Base-by-base conservation (phyloP, 352 stramenopile genomes). In the Elongisporangium senticosum region DNA sequence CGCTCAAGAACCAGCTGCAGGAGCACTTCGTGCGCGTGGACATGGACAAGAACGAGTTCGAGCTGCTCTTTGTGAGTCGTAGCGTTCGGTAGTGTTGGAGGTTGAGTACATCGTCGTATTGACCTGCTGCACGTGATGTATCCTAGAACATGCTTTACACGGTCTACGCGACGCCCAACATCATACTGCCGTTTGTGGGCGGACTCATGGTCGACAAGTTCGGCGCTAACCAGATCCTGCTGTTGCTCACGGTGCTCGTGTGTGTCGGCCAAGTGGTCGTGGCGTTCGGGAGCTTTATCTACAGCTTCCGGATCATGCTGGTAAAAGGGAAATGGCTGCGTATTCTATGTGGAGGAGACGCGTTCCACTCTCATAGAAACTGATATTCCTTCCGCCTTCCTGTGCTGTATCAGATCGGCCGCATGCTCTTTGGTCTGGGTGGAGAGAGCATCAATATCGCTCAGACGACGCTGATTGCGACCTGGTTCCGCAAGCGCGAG, bases 401-500 rank as follows among this genome's bases (percentile, higher is more conserved):
- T 15, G 69, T 81, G n/a, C n/a, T n/a, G n/a, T n/a, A n/a, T n/a
- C 69, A 95, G 56, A 21, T 91, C 11, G 89, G 89, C 7, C 65
- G 89, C 14, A 67, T 90, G 43, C 53, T 97, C 26, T 97, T 91
- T 67, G 89, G 89, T 2, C 67, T 96, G 37, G 89, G 87, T 8
- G 88, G 83, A 8, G 89, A 97, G 58, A 91, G 69, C 19, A 59
- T 96, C 0, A 79, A 64, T 33, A 87, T 97, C 4, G 83, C 80
- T 3, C 71, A 81, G 26, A 86, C 68, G 22, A 87, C 86, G 6
- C 75, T 96, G 33, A 62, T 95, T 13, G 73, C 80, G 0, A 73
- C 79, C 21, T 97, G 89, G 89, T 97, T 97, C 63, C 69, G 75
- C 40, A 88, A 84, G 17, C 76, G 65, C 37, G 86, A 96, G 49